phyloP scores from a whole-genome alignment of 2,329 filamentous ascomycete species.

The Clathrospora elynae region DNA sequence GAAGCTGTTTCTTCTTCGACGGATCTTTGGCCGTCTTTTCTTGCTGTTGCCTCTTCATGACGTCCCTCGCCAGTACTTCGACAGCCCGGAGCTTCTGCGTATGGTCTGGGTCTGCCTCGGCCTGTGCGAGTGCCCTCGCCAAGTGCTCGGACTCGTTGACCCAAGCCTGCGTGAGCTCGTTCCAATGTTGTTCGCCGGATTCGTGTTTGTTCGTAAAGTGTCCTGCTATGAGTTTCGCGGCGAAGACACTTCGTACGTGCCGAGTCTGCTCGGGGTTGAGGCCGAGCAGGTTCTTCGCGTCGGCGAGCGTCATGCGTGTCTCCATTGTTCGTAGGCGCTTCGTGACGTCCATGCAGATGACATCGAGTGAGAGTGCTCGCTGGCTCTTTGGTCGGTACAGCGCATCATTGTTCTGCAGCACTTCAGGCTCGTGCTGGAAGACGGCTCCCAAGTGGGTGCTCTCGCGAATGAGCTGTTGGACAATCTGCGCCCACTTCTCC shows the following conservation, averaged over 20 bases:
- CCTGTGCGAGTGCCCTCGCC: conserved; percentile 59
- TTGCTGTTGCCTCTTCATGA: conserved; percentile 76
- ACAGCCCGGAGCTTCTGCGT: conserved; percentile 66
- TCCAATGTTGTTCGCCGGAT: conserved; percentile 73
- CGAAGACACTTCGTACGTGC: conserved; percentile 68
- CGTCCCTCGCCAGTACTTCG: conserved; percentile 74
- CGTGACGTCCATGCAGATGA: conserved; percentile 80
- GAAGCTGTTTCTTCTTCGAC: conserved; percentile 50
- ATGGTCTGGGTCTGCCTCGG: conserved; percentile 59
- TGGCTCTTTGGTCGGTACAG: conserved; percentile 53
- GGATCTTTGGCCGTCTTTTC: conserved; percentile 64
- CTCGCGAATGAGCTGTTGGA: conserved; percentile 68
- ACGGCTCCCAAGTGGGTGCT: conserved; percentile 66
- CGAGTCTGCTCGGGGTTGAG: conserved; percentile 72
- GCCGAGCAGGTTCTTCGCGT: conserved; percentile 73
- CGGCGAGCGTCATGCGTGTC: conserved; percentile 70
- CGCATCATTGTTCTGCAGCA: conserved; percentile 50
- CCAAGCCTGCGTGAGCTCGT: conserved; percentile 71
- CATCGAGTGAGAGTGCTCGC: conserved; percentile 73
- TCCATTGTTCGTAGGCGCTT: conserved; percentile 73
- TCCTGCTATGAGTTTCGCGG: conserved; percentile 66
- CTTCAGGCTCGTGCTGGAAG: conserved; percentile 63
- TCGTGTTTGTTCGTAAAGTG: conserved; percentile 76
- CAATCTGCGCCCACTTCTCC: conserved; percentile 73
- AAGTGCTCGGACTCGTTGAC: conserved; percentile 63